Base-by-base conservation (phyloP, 345 rosid genomes). In the Balakata baccata region DNA sequence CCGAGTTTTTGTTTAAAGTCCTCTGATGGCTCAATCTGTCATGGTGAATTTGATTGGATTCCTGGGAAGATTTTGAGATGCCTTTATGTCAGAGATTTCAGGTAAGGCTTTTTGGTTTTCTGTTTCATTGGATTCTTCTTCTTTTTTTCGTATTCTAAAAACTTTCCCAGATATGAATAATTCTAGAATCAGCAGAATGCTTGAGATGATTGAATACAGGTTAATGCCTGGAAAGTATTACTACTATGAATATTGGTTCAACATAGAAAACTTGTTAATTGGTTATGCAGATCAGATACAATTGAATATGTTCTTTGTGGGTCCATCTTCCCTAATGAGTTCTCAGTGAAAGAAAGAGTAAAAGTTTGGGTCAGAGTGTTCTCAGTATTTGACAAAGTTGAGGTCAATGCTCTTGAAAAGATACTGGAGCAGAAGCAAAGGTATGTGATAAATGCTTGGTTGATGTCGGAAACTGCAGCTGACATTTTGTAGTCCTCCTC, bases 51-150 rank as follows among this genome's bases (percentile, higher is more conserved):
- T 83, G 94, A 91, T 80, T 95, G 98, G 99, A 90, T 95, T 82
- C 99, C 98, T 79, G 98, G 94, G 82, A 95, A 86, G 89, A 76
- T 95, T 77, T 77, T 95, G 85, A 92, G 93, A 83, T 95, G 99
- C 76, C 85, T 88, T 73, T 95, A 88, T 82, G 99, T 92, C 85
- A 92, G 85, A 89, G 99, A 92, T 87, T 91, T 92, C 82, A 86
- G 96, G 99, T 88, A 83, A 70, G 84, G 11, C 68, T 56, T 75
- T 56, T 80, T 20, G 29, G 54, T 64, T 53, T 63, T 20, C 39
- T 14, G 47, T 51, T 56, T 67, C 12, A 11, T 22, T 38, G 8
- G 38, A 60, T 25, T 61, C 4, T 29, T 25, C 25, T 23, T 59
- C 14, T 25, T 1, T 12, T 59, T 29, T 25, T 11, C 37, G 3